phyloP scores from a whole-genome alignment of 108 stramenopile species.

The Nannochloropsis salina region DNA sequence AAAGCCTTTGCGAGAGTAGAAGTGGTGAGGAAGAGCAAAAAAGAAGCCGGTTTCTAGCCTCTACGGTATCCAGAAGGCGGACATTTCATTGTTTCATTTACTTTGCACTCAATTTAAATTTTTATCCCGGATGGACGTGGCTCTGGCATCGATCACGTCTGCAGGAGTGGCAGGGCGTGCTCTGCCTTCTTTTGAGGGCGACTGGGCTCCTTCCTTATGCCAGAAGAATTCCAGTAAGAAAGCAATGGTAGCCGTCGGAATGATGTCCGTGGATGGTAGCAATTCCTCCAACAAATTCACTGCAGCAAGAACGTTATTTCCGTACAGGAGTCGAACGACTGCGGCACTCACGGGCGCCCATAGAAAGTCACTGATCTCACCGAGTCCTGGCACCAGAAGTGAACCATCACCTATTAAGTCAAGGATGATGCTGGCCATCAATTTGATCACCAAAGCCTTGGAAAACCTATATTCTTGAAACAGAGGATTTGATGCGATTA shows the following conservation, averaged over 20 bases:
- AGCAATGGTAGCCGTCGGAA: slow-evolving; percentile 13
- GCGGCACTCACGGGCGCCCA: neutral
- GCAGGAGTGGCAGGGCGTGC: neutral
- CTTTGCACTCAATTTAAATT: neutral
- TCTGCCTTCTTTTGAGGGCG: neutral
- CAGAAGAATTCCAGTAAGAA: neutral
- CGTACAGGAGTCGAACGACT: neutral
- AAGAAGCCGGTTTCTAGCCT: neutral
- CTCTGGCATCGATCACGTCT: neutral
- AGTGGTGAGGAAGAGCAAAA: neutral
- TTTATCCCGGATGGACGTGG: neutral
- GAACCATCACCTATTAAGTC: slow-evolving; percentile 3
- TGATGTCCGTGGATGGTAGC: neutral
- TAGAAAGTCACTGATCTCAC: neutral
- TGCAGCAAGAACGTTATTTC: neutral
- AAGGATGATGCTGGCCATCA: neutral
- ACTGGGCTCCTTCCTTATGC: neutral
- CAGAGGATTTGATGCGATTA: too few species aligned
- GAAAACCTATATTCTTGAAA: too few species aligned
- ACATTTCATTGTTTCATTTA: neutral
- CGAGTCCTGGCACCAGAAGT: neutral
- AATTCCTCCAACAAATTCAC: neutral
- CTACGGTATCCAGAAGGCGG: too few species aligned
- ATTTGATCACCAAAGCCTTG: neutral
- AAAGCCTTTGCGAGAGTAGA: slow-evolving; percentile 38